Evolutionary conservation across 106 monocot genomes (phyloP).

Genomic region (Phalaenopsis aphrodite): DNA sequence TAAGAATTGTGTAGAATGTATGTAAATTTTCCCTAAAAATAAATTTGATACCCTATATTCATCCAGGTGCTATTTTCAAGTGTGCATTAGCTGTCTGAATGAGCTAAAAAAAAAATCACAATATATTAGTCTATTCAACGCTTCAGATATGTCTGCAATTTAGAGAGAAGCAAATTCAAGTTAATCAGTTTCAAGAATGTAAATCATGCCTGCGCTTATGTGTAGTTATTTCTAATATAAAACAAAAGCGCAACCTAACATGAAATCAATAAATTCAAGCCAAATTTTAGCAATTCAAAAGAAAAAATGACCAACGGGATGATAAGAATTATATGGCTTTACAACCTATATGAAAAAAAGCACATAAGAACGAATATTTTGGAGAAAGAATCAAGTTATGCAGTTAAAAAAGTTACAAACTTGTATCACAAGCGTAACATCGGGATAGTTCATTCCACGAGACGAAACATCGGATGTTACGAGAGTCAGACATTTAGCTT

Average conservation of each 20-base stretch:
- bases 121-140: neutral
- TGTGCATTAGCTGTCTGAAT: neutral
- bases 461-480: constrained; percentile 89
- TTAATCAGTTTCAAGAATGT: neutral
- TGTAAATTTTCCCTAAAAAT: too few species aligned
- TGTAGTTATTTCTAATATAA: neutral
- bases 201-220: neutral
- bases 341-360: neutral
- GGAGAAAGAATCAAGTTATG: neutral
- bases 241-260: neutral
- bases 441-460: constrained; percentile 90
- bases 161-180: neutral
- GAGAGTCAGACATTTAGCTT: constrained; percentile 68
- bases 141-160: neutral
- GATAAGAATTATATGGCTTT: neutral
- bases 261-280: neutral
- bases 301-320: neutral
- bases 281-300: neutral
- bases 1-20: too few species aligned
- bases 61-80: neutral
- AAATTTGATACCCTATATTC: neutral
- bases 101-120: neutral
- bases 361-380: neutral
- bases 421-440: constrained; percentile 95
- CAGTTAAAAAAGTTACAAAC: constrained; percentile 21